A percentile compares a stretch with the other conserved stretches of the same genome.
Evolutionary conservation across 805 yeast species (phyloP).

Genomic region (Yarrowia sp.): DNA sequence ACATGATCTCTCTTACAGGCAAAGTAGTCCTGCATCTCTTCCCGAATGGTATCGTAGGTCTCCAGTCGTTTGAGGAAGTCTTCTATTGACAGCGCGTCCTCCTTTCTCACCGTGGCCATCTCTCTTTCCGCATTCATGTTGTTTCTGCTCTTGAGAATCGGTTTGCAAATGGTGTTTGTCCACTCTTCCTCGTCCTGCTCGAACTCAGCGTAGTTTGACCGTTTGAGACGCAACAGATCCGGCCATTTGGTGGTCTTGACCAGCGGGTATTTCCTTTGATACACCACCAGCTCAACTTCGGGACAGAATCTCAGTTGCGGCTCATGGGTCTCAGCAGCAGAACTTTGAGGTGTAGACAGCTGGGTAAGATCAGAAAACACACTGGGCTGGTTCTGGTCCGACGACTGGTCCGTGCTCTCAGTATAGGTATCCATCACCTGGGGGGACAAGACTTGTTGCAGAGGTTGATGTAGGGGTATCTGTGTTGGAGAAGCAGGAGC

Average conservation of each 20-base stretch:
- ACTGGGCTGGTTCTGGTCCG: constrained; percentile 11
- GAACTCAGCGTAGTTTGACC: background rate
- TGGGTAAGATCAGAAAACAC: constrained; percentile 15
- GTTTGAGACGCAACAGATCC: constrained; percentile 18
- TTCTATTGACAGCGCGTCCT: constrained; percentile 14
- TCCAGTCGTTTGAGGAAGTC: constrained; percentile 12
- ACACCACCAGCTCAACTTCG: constrained; percentile 18
- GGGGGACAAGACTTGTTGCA: constrained; percentile 9
- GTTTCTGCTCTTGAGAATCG: constrained; percentile 39
- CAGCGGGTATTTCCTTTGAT: constrained; percentile 25
- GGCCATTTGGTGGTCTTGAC: constrained; percentile 2
- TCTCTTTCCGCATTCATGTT: constrained; percentile 39
- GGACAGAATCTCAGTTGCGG: constrained; percentile 34
- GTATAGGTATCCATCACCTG: constrained; percentile 23
- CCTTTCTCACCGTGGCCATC: constrained; percentile 7
- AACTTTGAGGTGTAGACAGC: constrained; percentile 5
- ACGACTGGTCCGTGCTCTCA: constrained; percentile 18
- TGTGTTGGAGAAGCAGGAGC: background rate
- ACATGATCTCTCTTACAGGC: constrained; percentile 18
- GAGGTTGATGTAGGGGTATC: background rate
- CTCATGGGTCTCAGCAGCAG: constrained; percentile 4
- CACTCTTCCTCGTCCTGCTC: background rate
- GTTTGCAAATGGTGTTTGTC: background rate
- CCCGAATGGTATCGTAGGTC: constrained; percentile 23
- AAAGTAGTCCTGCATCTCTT: constrained; percentile 26